phyloP scores from a whole-genome alignment of 1,284 basidiomycete genomes.

The Heterobasidion parviporum region DNA sequence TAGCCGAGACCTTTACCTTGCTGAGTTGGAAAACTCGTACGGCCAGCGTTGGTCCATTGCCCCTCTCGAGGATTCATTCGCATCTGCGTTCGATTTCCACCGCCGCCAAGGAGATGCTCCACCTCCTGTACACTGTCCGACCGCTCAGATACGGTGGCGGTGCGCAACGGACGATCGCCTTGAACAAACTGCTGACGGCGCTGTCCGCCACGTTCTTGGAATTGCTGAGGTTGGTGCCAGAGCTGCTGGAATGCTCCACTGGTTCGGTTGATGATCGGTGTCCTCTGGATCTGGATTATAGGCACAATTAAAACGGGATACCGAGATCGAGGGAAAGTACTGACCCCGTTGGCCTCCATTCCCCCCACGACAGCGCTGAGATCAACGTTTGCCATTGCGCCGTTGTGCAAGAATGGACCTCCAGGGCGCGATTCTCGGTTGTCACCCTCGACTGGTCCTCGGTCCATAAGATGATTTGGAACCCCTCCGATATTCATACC shows the following conservation, averaged over 20 bases:
- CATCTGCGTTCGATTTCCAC: not conserved
- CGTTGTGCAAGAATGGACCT: not conserved
- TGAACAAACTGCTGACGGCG: slow-evolving; percentile 41
- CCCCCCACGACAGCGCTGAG: slow-evolving; percentile 52
- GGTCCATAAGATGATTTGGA: not conserved
- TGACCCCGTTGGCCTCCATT: slow-evolving; percentile 63
- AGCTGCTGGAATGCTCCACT: slow-evolving; percentile 9
- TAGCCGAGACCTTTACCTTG: not conserved
- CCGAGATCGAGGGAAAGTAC: slow-evolving; percentile 11
- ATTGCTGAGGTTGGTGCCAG: slow-evolving; percentile 22
- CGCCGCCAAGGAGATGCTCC: slow-evolving; percentile 44
- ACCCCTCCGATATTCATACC: not conserved
- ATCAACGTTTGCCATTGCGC: slow-evolving; percentile 24
- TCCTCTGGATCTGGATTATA: slow-evolving; percentile 57
- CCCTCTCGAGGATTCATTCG: slow-evolving; percentile 1
- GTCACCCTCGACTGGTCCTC: not conserved
- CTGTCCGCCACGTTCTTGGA: slow-evolving; percentile 18
- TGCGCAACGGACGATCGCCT: slow-evolving; percentile 37
- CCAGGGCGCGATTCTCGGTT: not conserved
- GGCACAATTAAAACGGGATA: not conserved
- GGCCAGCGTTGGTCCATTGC: not conserved
- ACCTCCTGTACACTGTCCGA: slow-evolving; percentile 65
- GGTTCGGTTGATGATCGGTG: slow-evolving; percentile 52
- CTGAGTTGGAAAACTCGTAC: slow-evolving; percentile 3
- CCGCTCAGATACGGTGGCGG: slow-evolving; percentile 43